Evolutionary conservation across 2,329 filamentous ascomycete species (phyloP), one percentile per base, ranked within the genome.

Genomic region (Penicillium sp.): DNA sequence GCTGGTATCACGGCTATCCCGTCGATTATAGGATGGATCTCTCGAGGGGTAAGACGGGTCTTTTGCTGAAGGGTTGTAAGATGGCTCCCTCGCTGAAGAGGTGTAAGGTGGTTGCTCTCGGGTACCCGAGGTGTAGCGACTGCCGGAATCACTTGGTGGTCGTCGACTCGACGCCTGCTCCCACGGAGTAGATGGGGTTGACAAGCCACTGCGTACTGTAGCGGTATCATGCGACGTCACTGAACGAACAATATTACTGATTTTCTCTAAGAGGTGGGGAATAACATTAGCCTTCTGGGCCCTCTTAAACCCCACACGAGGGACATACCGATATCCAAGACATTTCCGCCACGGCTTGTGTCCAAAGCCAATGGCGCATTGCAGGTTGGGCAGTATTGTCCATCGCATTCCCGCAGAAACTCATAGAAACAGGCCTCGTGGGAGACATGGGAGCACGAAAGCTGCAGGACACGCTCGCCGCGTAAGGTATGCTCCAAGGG

Each of bases 351-450:
- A 61, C 94, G 85, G 72, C 90, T 96, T 7, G 91, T 94, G 75
- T 99, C 94, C 41, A 99, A 80, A 59, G 92, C 91, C 50, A 99
- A 78, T 19, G 94, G 91, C 61, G 92, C 89, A 78, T 96, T 89
- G 75, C 94, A 99, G 62, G 90, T 89, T 28, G 94, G 94, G 75
- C 94, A 99, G 69, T 91, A 92, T 68, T 97, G 91, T 50, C 90
- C 90, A 64, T 97, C 92, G 56, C 93, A 89, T 69, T 97, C 93
- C 68, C 90, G 89, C 67, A 99, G 96, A 71, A 95, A 97, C 75
- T 99, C 94, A 77, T 97, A 97, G 72, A 99, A 97, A 76, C 94
- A 99, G 35, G 93, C 94, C 74, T 97, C 94, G 72, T 99, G 94
- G 11, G 93, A 91, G 57, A 99, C 93, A 75, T 99, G 94, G n/a